phyloP scores from a whole-genome alignment of 2,329 filamentous ascomycete genomes.

The Zopfia rhizophila region DNA sequence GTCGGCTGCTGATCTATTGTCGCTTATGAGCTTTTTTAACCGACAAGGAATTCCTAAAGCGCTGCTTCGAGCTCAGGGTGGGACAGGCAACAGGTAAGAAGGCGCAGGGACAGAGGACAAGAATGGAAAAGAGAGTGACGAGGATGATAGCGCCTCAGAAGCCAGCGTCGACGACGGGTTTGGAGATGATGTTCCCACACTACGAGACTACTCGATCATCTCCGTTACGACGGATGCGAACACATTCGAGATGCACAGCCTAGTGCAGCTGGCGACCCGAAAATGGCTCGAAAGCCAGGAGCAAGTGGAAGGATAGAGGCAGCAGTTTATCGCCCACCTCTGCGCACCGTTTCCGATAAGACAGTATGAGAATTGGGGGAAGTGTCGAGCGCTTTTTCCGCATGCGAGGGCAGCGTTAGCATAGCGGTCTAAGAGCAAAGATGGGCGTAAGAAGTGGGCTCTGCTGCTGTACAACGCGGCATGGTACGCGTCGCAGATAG shows the following conservation, averaged over 20 bases:
- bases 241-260: background rate
- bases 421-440: background rate
- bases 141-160: too few relatives aligned
- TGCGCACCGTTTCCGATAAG: slow-evolving; percentile 27
- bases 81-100: too few relatives aligned
- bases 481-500: slow-evolving; percentile 1
- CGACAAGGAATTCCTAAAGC: slow-evolving; percentile 50
- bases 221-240: background rate
- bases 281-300: slow-evolving; percentile 9
- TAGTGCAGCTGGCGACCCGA: slow-evolving; percentile 5
- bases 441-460: background rate
- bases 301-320: slow-evolving; percentile 34
- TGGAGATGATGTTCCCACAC: slow-evolving; percentile 32
- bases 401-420: slow-evolving; percentile 29
- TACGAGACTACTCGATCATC: slow-evolving; percentile 43
- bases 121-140: too few relatives aligned
- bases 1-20: slow-evolving; percentile 53
- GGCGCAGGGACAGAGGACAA: too few relatives aligned
- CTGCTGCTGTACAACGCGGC: background rate
- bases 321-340: slow-evolving; percentile 37
- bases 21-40: slow-evolving; percentile 59
- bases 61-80: too few relatives aligned
- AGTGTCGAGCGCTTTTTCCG: slow-evolving; percentile 37
- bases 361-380: slow-evolving; percentile 38
- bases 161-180: too few relatives aligned